Percentiles rank a stretch among this genome's conserved stretches.
phyloP scores from a whole-genome alignment of 176 grass and related monocot genomes.

The Zizania latifolia region DNA sequence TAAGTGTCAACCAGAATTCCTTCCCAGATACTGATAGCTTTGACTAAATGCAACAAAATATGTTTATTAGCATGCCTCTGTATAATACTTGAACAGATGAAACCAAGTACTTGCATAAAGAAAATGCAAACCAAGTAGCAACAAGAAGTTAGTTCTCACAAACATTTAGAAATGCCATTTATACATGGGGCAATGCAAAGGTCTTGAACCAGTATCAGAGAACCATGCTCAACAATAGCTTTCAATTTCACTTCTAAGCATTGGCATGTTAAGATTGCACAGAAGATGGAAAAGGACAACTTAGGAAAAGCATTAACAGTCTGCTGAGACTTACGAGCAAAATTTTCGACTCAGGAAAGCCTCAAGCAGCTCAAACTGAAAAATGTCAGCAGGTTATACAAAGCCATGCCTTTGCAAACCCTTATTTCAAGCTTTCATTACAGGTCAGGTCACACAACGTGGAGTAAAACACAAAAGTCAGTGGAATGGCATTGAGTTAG shows the following conservation, averaged over 20 bases:
- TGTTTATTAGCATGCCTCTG: constrained; percentile 10
- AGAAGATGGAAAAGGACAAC: not conserved
- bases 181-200: not conserved
- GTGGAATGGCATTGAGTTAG: constrained; percentile 44
- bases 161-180: not conserved
- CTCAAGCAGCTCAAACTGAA: constrained; percentile 50
- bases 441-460: constrained; percentile 30
- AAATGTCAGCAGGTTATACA: constrained; percentile 52
- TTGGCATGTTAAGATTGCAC: not conserved
- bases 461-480: constrained; percentile 34
- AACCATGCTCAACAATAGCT: not conserved
- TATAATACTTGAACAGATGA: not conserved
- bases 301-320: constrained; percentile 26
- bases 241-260: constrained; percentile 2
- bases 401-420: constrained; percentile 46
- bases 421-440: constrained; percentile 49
- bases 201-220: not conserved
- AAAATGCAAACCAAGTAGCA: not conserved
- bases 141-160: not conserved
- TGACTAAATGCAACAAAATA: constrained; percentile 49
- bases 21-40: constrained; percentile 69
- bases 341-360: constrained; percentile 44
- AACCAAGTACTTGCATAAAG: not conserved
- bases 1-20: constrained; percentile 89
- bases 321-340: constrained; percentile 56